phyloP scores from a whole-genome alignment of 2,329 filamentous ascomycete species.

The Calonectria fujianensis region DNA sequence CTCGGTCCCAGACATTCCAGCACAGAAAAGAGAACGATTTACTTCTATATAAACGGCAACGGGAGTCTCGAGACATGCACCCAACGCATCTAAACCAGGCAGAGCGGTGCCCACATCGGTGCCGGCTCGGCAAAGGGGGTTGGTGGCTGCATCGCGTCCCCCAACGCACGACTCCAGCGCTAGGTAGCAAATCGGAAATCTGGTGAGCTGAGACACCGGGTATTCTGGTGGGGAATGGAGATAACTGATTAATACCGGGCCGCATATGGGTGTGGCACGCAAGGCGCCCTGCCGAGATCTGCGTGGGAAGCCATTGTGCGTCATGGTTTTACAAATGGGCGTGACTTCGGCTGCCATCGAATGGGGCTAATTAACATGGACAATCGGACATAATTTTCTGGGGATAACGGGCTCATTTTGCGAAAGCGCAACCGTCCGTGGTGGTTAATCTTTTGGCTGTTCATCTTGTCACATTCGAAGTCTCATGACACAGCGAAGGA shows the following conservation, averaged over 20 bases:
- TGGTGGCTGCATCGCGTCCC: not conserved
- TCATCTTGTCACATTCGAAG: not conserved
- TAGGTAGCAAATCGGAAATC: not conserved
- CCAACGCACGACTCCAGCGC: constrained; percentile 9
- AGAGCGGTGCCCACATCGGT: constrained; percentile 38
- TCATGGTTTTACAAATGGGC: not conserved
- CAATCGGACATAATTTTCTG: not conserved
- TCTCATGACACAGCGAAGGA: constrained; percentile 8
- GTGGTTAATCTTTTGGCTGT: not conserved
- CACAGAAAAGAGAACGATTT: not conserved
- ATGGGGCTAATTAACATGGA: not conserved
- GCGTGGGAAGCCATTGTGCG: not conserved
- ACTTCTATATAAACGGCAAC: constrained; percentile 20
- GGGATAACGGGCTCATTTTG: not conserved
- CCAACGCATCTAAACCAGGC: not conserved
- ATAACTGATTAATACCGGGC: constrained; percentile 34
- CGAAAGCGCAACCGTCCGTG: not conserved
- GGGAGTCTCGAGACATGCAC: not conserved
- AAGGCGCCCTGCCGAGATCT: not conserved
- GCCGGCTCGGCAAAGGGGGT: constrained; percentile 40
- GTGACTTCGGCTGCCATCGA: not conserved
- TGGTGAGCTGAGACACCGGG: not conserved
- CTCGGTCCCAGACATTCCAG: constrained; percentile 1
- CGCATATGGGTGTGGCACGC: not conserved
- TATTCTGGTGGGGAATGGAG: constrained; percentile 24